Percentiles rank a stretch among this genome's conserved stretches.
phyloP scores from a whole-genome alignment of 306 rosid genomes.

The Canavalia ensiformis region DNA sequence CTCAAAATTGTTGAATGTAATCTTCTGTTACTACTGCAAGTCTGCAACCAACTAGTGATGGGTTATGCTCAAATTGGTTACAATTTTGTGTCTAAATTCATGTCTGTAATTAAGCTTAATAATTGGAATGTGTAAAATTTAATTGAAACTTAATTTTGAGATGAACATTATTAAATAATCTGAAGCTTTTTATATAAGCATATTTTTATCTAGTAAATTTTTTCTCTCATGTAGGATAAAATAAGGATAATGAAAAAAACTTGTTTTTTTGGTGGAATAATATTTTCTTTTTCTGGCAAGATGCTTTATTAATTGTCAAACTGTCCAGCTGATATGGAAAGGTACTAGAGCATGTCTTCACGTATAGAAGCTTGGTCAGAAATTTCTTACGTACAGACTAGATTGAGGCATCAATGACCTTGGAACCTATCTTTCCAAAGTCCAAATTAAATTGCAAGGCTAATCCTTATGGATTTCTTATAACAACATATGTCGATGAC shows the following conservation, averaged over 20 bases:
- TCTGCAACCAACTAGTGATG: neutral
- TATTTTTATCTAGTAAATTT: slow-evolving; percentile 32
- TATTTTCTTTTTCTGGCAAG: slow-evolving; percentile 23
- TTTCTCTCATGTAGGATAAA: slow-evolving; percentile 17
- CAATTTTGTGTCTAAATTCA: slow-evolving; percentile 13
- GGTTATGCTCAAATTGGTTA: slow-evolving; percentile 11
- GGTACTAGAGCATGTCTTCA: slow-evolving; percentile 11
- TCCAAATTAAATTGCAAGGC: slow-evolving; percentile 20
- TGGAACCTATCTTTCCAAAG: slow-evolving; percentile 12
- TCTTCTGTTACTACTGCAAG: slow-evolving; percentile 4
- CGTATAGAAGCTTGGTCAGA: slow-evolving; percentile 16
- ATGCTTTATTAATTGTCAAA: slow-evolving; percentile 26
- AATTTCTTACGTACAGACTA: slow-evolving; percentile 30
- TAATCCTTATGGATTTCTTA: neutral
- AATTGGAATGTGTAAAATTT: neutral
- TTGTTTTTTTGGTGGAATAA: neutral
- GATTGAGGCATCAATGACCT: slow-evolving; percentile 23
- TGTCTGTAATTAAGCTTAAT: neutral
- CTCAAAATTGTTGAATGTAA: slow-evolving; percentile 35
- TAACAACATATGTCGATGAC: neutral
- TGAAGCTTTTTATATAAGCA: slow-evolving; percentile 31
- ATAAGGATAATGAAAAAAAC: neutral
- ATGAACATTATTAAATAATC: slow-evolving; percentile 5
- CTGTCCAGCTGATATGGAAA: slow-evolving; percentile 30
- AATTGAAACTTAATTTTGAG: slow-evolving; percentile 26